These are phyloP conservation scores for Fagopyrum esculentum DNA, from an alignment of 148 eudicot species.

Conservation along the genomic window DNA sequence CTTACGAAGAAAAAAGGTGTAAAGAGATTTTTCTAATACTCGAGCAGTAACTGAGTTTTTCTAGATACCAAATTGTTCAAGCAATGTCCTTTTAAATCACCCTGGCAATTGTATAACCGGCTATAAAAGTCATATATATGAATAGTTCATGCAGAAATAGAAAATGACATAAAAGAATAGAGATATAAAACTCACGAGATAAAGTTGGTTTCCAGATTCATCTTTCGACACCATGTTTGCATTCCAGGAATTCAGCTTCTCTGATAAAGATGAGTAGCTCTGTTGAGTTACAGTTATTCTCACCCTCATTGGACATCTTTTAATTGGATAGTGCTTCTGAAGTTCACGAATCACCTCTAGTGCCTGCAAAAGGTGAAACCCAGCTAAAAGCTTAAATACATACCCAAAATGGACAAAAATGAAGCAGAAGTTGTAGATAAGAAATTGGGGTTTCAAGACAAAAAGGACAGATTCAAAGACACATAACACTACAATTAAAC, in stretches of 20 bases:
- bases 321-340: conserved; percentile 79
- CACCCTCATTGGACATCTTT: conserved; percentile 83
- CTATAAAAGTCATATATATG: neutral
- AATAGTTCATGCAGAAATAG: neutral
- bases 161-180: neutral
- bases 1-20: too few species aligned
- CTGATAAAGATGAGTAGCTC: conserved; percentile 40
- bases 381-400: conserved; percentile 1
- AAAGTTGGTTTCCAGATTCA: conserved; percentile 63
- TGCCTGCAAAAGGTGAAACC: conserved; percentile 39
- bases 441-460: too few species aligned
- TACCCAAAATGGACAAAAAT: neutral
- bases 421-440: neutral
- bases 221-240: conserved; percentile 56
- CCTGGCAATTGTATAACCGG: neutral
- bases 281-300: conserved; percentile 45
- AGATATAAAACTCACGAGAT: conserved; percentile 56
- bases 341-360: conserved; percentile 86
- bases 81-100: neutral
- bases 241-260: conserved; percentile 61
- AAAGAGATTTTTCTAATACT: neutral
- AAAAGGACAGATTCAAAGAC: too few species aligned
- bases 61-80: neutral
- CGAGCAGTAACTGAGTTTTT: neutral
- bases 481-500: too few species aligned